These are phyloP conservation scores for Apiospora kogelbergensis DNA, from an alignment of 2,329 filamentous ascomycete species.

Conservation along the genomic window DNA sequence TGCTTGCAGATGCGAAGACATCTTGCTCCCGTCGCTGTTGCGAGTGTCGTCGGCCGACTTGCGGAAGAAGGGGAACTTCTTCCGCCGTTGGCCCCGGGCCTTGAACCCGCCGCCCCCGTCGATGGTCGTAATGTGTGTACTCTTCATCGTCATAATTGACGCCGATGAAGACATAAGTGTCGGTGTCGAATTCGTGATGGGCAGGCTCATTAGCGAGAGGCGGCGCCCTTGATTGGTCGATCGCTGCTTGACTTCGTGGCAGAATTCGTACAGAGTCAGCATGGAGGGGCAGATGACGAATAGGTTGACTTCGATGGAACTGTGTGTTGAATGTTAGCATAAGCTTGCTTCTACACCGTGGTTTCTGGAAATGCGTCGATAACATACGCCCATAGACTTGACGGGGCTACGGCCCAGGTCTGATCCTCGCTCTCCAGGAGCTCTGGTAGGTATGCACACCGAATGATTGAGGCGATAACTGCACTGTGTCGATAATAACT, in stretches of 20 bases:
- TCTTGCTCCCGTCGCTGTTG: background rate
- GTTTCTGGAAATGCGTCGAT: no score
- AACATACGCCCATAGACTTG: background rate
- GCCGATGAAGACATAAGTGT: background rate
- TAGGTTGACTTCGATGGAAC: conserved; percentile 8
- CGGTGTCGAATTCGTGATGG: background rate
- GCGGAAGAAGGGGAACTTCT: background rate
- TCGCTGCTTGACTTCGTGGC: background rate
- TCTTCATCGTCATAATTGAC: background rate
- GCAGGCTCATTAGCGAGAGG: background rate
- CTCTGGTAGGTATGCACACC: background rate
- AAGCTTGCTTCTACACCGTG: background rate
- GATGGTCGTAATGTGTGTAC: background rate
- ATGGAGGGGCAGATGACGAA: conserved; percentile 7
- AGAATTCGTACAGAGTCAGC: background rate
- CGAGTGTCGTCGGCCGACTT: background rate
- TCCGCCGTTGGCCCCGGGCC: background rate
- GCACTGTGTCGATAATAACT: background rate
- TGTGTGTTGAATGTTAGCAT: background rate
- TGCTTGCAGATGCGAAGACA: background rate
- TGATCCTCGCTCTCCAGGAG: background rate
- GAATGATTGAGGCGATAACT: background rate
- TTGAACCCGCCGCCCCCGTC: background rate
- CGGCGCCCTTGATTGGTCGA: background rate
- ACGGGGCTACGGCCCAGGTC: background rate